phyloP scores from a whole-genome alignment of 106 monocot species.

The Dendrobium chrysotoxum region DNA sequence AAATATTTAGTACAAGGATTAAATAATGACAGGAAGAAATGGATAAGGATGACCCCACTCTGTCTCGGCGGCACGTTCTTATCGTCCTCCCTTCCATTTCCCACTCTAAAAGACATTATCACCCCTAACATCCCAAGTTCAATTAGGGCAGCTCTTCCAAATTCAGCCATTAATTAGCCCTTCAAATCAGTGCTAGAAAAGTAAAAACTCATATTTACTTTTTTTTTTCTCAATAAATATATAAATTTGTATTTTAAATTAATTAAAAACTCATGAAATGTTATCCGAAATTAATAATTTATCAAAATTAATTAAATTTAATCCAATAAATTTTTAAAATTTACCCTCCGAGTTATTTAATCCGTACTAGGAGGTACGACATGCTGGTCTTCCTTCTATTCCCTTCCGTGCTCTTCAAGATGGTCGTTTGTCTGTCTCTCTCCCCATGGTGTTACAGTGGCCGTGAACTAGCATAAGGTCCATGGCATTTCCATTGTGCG shows the following conservation, averaged over 20 bases:
- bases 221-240: too few relatives aligned
- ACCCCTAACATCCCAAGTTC: too few relatives aligned
- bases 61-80: background rate
- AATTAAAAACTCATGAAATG: too few relatives aligned
- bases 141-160: too few relatives aligned
- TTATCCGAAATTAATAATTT: too few relatives aligned
- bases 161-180: too few relatives aligned
- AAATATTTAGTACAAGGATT: too few relatives aligned
- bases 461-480: background rate
- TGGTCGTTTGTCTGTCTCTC: background rate
- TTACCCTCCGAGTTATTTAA: background rate
- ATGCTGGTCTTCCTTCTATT: background rate
- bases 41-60: slow-evolving; percentile 4
- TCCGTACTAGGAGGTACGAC: background rate
- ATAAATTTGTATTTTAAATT: too few relatives aligned
- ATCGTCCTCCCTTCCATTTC: background rate
- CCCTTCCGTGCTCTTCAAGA: background rate
- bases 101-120: background rate
- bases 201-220: too few relatives aligned
- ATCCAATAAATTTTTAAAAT: too few relatives aligned
- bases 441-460: background rate
- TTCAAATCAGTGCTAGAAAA: too few relatives aligned
- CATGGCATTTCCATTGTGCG: slow-evolving; percentile 2
- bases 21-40: background rate
- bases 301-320: too few relatives aligned